Evolutionary conservation across 805 yeast genomes (phyloP), one percentile per base, ranked within the genome.

Genomic region (Candida broadrunensis): DNA sequence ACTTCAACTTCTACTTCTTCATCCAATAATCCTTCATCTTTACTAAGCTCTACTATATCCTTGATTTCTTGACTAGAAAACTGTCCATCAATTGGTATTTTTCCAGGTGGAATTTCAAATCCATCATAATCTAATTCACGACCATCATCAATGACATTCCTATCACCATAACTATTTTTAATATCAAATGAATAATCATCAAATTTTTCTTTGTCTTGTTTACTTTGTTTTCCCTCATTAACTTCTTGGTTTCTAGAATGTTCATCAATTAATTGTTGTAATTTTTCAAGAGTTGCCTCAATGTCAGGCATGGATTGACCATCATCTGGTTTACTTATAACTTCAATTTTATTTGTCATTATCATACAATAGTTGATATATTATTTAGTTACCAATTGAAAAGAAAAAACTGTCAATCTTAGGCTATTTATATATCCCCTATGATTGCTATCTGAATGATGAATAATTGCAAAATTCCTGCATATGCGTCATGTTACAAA

Each of bases 1-100:
- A 67, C 60, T 37, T 56, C 38, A 5, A 67, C 58, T 5, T 49
- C 46, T 6, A 67, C 56, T 24, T 52, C 51, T 2, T 50, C 47
- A 5, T 54, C 47, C 27, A 67, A 35, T 2, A 62, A 24, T 0
- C 68, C 67, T 38, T 62, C 60, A 9, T 54, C 45, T 33, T 67
- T 54, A 20, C 70, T 65, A 8, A 63, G 12, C 5, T 52, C 52
- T 7, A 67, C 56, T 39, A 67, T 46, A 27, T 57, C 58, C 33
- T 56, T 47, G 16, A 67, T 43, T 41, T 67, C 72, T 9, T 42
- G 38, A 4, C 70, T 57, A 5, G 70, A 57, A 39, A 67, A 67
- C 40, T 67, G 67, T n/a, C 70, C 68, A 36, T 67, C 73, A 20
- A 67, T 35, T 1, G 73, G 72, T 16, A 67, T 57, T 39, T 63